These are phyloP conservation scores for Pseudogymnoascus sp. DNA, from an alignment of 2,329 filamentous ascomycete species.

Conservation along the genomic window DNA sequence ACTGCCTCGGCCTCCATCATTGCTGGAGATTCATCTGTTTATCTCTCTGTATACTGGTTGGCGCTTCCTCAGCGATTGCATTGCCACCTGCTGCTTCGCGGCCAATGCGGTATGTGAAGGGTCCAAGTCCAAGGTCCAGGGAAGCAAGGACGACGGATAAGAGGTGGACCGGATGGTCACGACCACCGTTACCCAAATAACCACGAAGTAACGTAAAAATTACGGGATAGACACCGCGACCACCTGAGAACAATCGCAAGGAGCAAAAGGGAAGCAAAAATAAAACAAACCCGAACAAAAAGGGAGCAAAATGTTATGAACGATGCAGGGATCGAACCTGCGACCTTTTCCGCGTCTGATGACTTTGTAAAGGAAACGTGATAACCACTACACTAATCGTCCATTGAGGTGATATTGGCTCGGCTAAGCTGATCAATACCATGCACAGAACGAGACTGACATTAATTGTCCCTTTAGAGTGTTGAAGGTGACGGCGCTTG, in stretches of 20 bases:
- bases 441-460: not conserved
- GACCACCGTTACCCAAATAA: not conserved
- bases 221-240: not conserved
- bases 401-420: not conserved
- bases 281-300: slow-evolving; percentile 7
- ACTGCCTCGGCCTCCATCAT: slow-evolving; percentile 7
- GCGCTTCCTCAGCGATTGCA: slow-evolving; percentile 3
- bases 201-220: not conserved
- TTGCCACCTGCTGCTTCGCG: not conserved
- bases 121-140: not conserved
- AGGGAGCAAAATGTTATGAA: slow-evolving; percentile 11
- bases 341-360: slow-evolving; percentile 14
- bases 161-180: not conserved
- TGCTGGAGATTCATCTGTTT: not conserved
- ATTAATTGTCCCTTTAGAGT: not conserved
- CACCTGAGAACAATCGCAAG: not conserved
- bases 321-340: slow-evolving; percentile 17
- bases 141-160: not conserved
- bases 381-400: slow-evolving; percentile 15
- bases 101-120: not conserved
- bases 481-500: not conserved
- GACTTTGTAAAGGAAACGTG: slow-evolving; percentile 15
- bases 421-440: not conserved
- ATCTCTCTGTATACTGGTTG: not conserved
- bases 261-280: not conserved